These are phyloP conservation scores for Dioszegia aurantiaca DNA, from an alignment of 768 basidiomycete genomes.

Conservation along the genomic window DNA sequence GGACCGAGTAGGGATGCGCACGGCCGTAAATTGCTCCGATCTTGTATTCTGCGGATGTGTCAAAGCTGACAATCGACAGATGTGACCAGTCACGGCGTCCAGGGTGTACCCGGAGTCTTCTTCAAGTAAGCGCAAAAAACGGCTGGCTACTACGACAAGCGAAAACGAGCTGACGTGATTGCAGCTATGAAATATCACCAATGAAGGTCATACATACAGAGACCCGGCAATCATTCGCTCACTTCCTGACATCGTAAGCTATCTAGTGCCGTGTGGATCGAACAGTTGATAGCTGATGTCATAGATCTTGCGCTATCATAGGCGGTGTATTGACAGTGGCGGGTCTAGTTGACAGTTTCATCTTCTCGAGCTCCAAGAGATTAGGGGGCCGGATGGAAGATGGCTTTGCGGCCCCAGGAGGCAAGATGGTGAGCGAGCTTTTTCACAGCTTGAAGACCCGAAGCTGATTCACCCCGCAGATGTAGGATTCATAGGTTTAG, in stretches of 20 bases:
- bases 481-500: neutral
- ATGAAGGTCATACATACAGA: constrained; percentile 91
- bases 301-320: constrained; percentile 94
- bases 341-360: constrained; percentile 75
- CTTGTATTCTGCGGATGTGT: neutral
- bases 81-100: constrained; percentile 48
- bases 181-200: constrained; percentile 96
- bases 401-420: constrained; percentile 46
- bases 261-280: neutral
- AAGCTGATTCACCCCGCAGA: neutral
- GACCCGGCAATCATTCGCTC: constrained; percentile 89
- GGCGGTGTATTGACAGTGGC: constrained; percentile 96
- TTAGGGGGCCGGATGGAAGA: constrained; percentile 55
- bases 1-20: constrained; percentile 51
- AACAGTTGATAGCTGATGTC: neutral
- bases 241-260: constrained; percentile 93
- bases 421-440: constrained; percentile 41
- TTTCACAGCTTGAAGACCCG: neutral
- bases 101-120: constrained; percentile 44
- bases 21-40: constrained; percentile 43
- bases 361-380: constrained; percentile 75
- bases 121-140: constrained; percentile 37
- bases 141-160: neutral
- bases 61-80: constrained; percentile 23
- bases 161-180: constrained; percentile 55